Evolutionary conservation across 1,139 yeast genomes (phyloP), one percentile per base, ranked within the genome.

Genomic region (Candida sp.): DNA sequence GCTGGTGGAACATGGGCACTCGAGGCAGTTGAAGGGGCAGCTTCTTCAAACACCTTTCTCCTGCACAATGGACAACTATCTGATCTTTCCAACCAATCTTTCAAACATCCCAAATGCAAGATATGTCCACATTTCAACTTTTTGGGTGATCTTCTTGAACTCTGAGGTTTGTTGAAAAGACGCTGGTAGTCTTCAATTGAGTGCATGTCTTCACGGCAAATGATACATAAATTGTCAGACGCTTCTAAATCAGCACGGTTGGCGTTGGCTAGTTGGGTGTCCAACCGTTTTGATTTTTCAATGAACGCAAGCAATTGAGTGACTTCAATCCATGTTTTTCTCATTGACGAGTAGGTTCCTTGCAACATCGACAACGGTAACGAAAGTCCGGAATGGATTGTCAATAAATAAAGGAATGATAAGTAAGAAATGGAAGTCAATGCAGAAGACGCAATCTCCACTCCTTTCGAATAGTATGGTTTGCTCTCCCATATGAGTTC

Each of bases 51-150:
- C 1, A 92, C 97, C n/a, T 87, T 83, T 22, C 87, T 75, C 58
- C 98, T 78, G 68, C 98, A 94, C 51, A 93, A 84, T 0, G 99
- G 99, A 71, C 99, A 94, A 30, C 85, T 83, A 60, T 88, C 96
- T 0, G 97, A 90, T 57, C 97, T 79, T 63, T 90, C 97, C 58
- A 94, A 75, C 99, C 99, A 94, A 59, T 90, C 89, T 63, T 90
- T 89, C 56, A 94, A 78, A 67, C 99, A 94, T 3, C 96, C 94
- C 72, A 88, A 75, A 66, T 94, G 99, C 54, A 94, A 77, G 50
- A 91, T 87, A 68, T 94, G 99, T 22, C 90, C 88, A 73, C 99
- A 94, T 2, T 76, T 77, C 49, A 94, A 75, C 62, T 81, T 88
- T 66, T 91, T 91, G 2, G 98, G 96, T 44, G 72, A 77, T 50